Base-by-base conservation (phyloP, 345 rosid genomes). In the Populus alba region DNA sequence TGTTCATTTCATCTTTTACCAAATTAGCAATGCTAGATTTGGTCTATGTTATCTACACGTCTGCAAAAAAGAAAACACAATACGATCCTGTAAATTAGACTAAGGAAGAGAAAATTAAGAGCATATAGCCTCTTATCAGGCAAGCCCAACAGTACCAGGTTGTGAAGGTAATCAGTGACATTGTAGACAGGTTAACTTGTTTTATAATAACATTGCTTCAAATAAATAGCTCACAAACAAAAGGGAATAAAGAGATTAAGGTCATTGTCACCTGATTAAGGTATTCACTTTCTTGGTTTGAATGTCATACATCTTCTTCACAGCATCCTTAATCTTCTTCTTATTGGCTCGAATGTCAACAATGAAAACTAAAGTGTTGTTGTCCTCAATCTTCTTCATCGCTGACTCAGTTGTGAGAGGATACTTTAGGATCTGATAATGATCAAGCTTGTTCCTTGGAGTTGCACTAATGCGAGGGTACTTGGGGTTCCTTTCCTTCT, bases 341-440 rank as follows among this genome's bases (percentile, higher is more conserved):
- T 95, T 95, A 83, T 94, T 95, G 1, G 98, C 97, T 77, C 94
- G 94, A 65, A 95, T 88, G 88, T 95, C 97, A 41, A 95, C 99
- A 63, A 95, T 95, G 89, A 95, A 95, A 11, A 95, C 98, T 81
- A 94, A 85, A n/a, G 98, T 95, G 86, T 95, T 95, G 89, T 95
- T 93, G 75, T 95, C 99, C 51, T 95, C 98, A 70, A 93, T 95
- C 88, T 94, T 95, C 83, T 94, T 95, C 99, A 95, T 95, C 0
- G 99, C 98, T 1, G 95, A 89, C 79, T 95, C 99, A 0, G 99
- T 95, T n/a, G 98, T 95, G 78, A 95, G 92, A 18, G 98, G 99
- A 76, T 81, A 95, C 84, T 95, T 92, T 73, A 95, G 89, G 72
- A 95, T 95, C 83, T 89, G 94, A 83, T 95, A 95, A 3, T 94